Conservation (phyloP, 768 basidiomycete species). For the Clavaria fumosa region DNA sequence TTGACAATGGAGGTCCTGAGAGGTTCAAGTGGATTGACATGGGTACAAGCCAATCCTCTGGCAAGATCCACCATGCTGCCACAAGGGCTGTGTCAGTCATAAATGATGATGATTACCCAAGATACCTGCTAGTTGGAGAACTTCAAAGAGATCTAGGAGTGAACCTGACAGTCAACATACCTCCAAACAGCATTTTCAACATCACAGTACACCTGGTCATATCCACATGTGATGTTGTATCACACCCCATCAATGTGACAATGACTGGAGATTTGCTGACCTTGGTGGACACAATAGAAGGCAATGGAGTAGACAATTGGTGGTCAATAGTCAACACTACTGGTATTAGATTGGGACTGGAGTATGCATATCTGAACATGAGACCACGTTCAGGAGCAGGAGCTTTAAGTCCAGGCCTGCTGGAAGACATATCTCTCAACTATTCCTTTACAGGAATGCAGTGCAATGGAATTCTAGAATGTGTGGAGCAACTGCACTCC, state of each 20-base stretch:
- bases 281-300: background rate
- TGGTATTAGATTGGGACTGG: background rate
- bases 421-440: constrained; percentile 1
- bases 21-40: constrained; percentile 1
- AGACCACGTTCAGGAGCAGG: background rate
- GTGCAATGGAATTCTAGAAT: background rate
- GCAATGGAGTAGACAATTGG: background rate
- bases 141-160: background rate
- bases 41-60: background rate
- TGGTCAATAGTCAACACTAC: background rate
- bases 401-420: background rate
- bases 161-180: constrained; percentile 1
- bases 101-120: background rate
- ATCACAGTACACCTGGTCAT: constrained; percentile 1
- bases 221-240: background rate
- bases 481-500: background rate
- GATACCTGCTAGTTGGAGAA: constrained; percentile 2
- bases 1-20: background rate
- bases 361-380: background rate
- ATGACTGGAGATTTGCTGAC: constrained; percentile 1
- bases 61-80: background rate
- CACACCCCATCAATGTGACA: background rate
- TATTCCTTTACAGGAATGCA: background rate
- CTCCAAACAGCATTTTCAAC: constrained; percentile 1
- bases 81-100: constrained; percentile 1